Conservation (phyloP, 2,329 filamentous ascomycete species). For the Calonectria pseudoturangicola region DNA sequence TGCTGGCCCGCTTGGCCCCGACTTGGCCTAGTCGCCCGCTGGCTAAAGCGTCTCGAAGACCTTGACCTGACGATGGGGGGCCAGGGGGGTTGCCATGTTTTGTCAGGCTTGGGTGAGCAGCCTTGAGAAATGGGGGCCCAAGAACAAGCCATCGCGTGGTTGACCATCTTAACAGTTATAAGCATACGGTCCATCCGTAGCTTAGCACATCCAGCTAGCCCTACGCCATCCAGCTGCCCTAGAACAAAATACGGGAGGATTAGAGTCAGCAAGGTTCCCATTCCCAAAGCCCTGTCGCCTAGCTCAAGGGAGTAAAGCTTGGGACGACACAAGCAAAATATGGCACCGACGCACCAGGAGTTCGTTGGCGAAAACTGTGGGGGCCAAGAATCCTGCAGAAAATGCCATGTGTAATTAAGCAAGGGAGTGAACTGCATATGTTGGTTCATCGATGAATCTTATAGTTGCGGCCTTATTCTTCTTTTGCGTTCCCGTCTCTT, state of each 20-base stretch:
- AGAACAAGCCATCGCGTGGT: not conserved
- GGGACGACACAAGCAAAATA: constrained; percentile 6
- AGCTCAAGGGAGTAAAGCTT: constrained; percentile 28
- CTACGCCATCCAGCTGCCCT: not conserved
- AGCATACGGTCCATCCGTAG: not conserved
- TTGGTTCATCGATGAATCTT: not conserved
- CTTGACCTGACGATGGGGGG: constrained; percentile 47
- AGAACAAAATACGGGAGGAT: not conserved
- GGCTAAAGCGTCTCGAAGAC: constrained; percentile 48
- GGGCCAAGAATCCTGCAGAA: constrained; percentile 32
- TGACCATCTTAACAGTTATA: not conserved
- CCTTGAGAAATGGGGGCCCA: constrained; percentile 14
- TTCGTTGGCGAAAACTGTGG: constrained; percentile 31
- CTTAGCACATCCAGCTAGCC: not conserved
- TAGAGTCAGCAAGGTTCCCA: constrained; percentile 20
- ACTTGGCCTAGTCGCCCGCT: constrained; percentile 49
- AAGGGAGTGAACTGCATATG: constrained; percentile 15
- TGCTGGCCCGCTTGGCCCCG: constrained; percentile 44
- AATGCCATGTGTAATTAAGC: constrained; percentile 29
- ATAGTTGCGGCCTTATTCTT: no score
- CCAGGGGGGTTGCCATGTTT: constrained; percentile 48
- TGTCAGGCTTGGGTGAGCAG: constrained; percentile 32
- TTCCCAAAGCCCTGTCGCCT: constrained; percentile 2
- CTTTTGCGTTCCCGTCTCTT: no score
- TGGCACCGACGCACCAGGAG: constrained; percentile 22